A percentile compares a stretch with the other conserved stretches of the same genome.
Evolutionary conservation across 2,329 filamentous ascomycete genomes (phyloP).

Genomic region (Clarireedia monteithiana): DNA sequence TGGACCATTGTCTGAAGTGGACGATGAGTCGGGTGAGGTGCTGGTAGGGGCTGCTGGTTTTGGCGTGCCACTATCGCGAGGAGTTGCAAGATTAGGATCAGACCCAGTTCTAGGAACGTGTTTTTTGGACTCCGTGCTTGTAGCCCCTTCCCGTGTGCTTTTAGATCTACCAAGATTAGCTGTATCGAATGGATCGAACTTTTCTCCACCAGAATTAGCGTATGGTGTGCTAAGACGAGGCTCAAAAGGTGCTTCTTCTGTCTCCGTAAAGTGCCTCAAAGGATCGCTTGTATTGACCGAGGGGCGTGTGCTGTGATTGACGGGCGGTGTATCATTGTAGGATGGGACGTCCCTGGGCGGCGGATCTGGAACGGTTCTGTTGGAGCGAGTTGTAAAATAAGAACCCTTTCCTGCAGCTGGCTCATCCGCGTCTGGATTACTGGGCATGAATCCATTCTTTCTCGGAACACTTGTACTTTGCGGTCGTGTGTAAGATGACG

Average conservation of each 20-base stretch:
- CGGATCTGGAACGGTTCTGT: conserved; percentile 18
- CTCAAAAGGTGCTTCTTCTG: conserved; percentile 31
- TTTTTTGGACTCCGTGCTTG: conserved; percentile 2
- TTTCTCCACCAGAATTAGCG: conserved; percentile 48
- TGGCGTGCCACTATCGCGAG: conserved; percentile 14
- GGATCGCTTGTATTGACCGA: conserved; percentile 32
- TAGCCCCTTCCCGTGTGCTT: conserved; percentile 20
- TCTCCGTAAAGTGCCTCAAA: conserved; percentile 39
- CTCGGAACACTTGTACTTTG: conserved; percentile 18
- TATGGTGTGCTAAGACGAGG: conserved; percentile 52
- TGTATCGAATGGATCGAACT: conserved; percentile 47
- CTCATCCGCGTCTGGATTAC: conserved; percentile 27
- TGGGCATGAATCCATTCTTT: conserved; percentile 29
- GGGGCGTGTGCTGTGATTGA: conserved; percentile 10
- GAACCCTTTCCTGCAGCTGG: conserved; percentile 25
- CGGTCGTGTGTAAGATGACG: conserved; percentile 15
- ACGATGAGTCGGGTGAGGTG: conserved; percentile 3
- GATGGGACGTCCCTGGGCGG: conserved; percentile 16
- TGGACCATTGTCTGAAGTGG: conserved; percentile 10
- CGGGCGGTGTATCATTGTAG: conserved; percentile 1
- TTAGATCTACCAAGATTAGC: conserved; percentile 27
- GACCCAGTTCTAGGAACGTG: conserved; percentile 22
- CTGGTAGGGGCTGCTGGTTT: conserved; percentile 5
- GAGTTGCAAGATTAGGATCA: conserved; percentile 22
- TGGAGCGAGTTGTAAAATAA: conserved; percentile 26